Evolutionary conservation across 2,329 filamentous ascomycete species (phyloP).

Genomic region (Orbilia quercus): DNA sequence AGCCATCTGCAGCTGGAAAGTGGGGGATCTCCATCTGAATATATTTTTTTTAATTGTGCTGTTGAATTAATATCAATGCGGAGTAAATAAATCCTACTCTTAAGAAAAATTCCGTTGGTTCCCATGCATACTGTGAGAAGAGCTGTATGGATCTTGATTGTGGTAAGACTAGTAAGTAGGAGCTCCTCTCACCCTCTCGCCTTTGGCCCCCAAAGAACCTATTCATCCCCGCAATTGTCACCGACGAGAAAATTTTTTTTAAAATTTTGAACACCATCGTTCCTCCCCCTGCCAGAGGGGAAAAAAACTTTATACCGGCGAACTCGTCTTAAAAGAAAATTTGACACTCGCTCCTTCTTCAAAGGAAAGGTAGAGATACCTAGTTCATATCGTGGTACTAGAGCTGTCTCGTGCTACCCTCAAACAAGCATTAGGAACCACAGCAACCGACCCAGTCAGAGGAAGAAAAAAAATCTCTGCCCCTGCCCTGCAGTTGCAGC

Average conservation of each 20-base stretch:
- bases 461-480: slow-evolving; percentile 43
- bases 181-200: slow-evolving; percentile 36
- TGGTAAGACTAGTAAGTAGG: too few relatives aligned
- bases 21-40: slow-evolving; percentile 55
- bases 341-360: slow-evolving; percentile 54
- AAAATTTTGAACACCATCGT: slow-evolving; percentile 12
- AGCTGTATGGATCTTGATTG: too few relatives aligned
- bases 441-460: slow-evolving; percentile 46
- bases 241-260: neutral
- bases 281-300: slow-evolving; percentile 32
- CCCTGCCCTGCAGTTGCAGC: slow-evolving; percentile 32
- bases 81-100: slow-evolving; percentile 5
- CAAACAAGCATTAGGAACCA: slow-evolving; percentile 22
- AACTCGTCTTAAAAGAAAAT: slow-evolving; percentile 53
- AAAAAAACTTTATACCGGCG: slow-evolving; percentile 28
- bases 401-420: slow-evolving; percentile 23
- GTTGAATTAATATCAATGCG: slow-evolving; percentile 44
- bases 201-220: slow-evolving; percentile 9
- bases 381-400: slow-evolving; percentile 27
- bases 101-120: neutral
- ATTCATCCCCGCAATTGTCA: slow-evolving; percentile 33
- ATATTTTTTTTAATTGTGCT: slow-evolving; percentile 33
- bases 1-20: slow-evolving; percentile 39
- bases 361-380: slow-evolving; percentile 51
- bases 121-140: slow-evolving; percentile 9